A percentile compares a stretch with the other conserved stretches of the same genome.
Conservation (phyloP, 2,329 filamentous ascomycete genomes). For the Cercospora sp. region DNA sequence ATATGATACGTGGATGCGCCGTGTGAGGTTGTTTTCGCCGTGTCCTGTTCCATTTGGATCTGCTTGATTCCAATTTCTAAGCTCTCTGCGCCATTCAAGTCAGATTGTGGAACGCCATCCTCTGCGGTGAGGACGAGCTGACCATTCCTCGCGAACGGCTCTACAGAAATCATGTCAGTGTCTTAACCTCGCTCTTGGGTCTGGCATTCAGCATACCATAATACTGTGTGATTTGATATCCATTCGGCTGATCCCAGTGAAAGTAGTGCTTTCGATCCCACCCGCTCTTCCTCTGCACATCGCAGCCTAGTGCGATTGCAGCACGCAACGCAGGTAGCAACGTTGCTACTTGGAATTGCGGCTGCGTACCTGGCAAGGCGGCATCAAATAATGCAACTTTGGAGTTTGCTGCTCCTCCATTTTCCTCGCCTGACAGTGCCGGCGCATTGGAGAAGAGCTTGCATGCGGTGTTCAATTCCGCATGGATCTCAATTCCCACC, state of each 20-base stretch:
- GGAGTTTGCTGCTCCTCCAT: conserved; percentile 65
- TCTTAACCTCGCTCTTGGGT: conserved; percentile 1
- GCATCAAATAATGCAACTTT: conserved; percentile 87
- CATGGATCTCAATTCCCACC: conserved; percentile 95
- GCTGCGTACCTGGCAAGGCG: conserved; percentile 85
- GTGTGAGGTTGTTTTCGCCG: conserved; percentile 85
- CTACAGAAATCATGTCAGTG: conserved; percentile 32
- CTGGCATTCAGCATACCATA: conserved; percentile 55
- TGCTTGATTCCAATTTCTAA: conserved; percentile 83
- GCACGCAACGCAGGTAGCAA: conserved; percentile 88
- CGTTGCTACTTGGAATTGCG: conserved; percentile 76
- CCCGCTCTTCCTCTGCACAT: conserved; percentile 71
- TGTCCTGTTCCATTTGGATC: conserved; percentile 96
- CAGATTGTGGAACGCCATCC: conserved; percentile 78
- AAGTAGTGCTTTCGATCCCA: conserved; percentile 99
- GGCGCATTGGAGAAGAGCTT: conserved; percentile 81
- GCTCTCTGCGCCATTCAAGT: conserved; percentile 63
- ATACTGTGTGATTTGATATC: conserved; percentile 98
- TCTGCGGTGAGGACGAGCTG: conserved; percentile 67
- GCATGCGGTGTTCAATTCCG: conserved; percentile 81
- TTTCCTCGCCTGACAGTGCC: conserved; percentile 35
- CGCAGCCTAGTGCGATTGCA: conserved; percentile 78
- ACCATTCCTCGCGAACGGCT: conserved; percentile 68
- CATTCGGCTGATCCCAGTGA: conserved; percentile 94
- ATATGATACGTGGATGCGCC: conserved; percentile 72